Base-by-base conservation (phyloP, 2,329 filamentous ascomycete genomes). In the Epichloe festucae region DNA sequence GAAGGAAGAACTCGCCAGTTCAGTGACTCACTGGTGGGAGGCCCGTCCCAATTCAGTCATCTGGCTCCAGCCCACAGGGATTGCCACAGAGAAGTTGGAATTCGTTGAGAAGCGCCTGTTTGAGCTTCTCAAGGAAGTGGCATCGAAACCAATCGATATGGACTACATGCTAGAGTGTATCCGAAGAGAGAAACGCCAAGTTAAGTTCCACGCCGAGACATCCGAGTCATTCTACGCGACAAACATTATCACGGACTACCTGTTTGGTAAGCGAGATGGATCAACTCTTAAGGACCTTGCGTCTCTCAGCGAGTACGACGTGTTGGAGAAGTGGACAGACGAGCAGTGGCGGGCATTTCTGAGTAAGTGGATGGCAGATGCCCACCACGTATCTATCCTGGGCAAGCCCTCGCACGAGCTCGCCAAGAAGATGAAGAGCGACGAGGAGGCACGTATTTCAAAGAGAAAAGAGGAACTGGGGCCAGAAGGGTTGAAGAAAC, bases 121-220 rank as follows among this genome's bases (percentile, higher is more conserved):
- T 55, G 81, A 89, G 52, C 75, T 98, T 10, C 76, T 98, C 31
- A 81, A 83, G 55, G 87, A 95, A 49, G 87, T 91, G 12, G 84
- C 86, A 34, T 78, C 78, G 0, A 88, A 89, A 56, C 83, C 87
- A 2, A 71, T 98, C 3, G 89, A 98, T 58, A 89, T 97, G 85
- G 75, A 77, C 1, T 98, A 98, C 64, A 78, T 98, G 71, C 79
- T 79, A 46, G 90, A 96, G 58, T 96, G 90, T 65, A 82, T 98
- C 47, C 79, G 80, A 59, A 80, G 90, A 52, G 87, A 93, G 65
- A 81, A 82, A 56, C 81, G 90, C 46, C 87, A 90, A 61, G 78
- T 89, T 61, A 90, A 89, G 64, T 91, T 87, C 58, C 80, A 85
- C 43, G 87, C 88, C 0, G 93, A 98, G 67, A 83, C 81, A 48